Evolutionary conservation across 176 grass and related monocot genomes (phyloP), one percentile per base, ranked within the genome.

Genomic region (Areca catechu): DNA sequence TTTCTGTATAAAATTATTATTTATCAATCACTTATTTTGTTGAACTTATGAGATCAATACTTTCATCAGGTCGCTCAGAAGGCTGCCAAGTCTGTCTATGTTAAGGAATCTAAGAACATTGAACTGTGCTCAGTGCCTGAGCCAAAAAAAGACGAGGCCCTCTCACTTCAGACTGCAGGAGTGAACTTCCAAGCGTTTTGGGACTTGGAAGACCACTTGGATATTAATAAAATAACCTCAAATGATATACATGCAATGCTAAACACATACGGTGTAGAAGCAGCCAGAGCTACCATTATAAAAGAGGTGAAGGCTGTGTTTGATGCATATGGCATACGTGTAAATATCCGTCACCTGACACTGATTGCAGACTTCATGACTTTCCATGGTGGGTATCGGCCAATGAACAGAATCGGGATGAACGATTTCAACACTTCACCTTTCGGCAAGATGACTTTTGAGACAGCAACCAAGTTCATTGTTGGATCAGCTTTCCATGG

Each of bases 321-420:
- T 18, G 0, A 22, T 4, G 51, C 49, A 20, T 97, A 91, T 14
- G 80, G 92, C 19, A 97, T 97, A 50, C 4, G 58, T 0, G 86
- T 97, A 22, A 61, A 97, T 73, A 67, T 18, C 17, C 77, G 92
- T 65, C 92, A 97, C 55, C 75, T 97, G 19, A 85, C 62, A 28
- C 56, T 91, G 65, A 85, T 88, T 15, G 86, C 92, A 0, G 86
- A 97, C 56, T 97, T 83, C 80, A 97, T 97, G 92, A 88, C 92
- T 16, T 88, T 82, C 4, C 76, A 87, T 10, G 92, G 92, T 1
- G 84, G 86, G 1, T 97, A 85, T 71, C 74, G 86, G 17, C 77
- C 92, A 0, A 77, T 91, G 86, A 97, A 61, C 70, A 69, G 83
- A 53, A 5, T 80, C 0, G 83, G 92, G 49, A 87, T 85, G 50